Percentiles rank a stretch among this genome's conserved stretches.
Conservation (phyloP, 108 stramenopile species). For the Fragilariopsis cylindrus region DNA sequence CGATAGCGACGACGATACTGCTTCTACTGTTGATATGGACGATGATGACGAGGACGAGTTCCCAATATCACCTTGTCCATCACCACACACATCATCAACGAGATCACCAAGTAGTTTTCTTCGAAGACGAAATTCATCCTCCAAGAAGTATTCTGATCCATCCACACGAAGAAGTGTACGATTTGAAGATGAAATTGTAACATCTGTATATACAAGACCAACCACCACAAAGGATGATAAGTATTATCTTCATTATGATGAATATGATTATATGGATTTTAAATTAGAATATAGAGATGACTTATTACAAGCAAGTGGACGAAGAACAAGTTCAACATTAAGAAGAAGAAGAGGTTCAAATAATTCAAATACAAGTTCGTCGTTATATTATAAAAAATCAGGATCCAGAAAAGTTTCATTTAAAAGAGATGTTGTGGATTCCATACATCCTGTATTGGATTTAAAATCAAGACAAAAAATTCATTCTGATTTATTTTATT, state of each 20-base stretch:
- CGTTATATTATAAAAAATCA: background rate
- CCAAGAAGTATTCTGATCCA: background rate
- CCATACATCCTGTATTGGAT: slow-evolving; percentile 13
- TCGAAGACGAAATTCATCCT: background rate
- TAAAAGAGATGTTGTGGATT: slow-evolving; percentile 19
- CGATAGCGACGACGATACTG: slow-evolving; percentile 4
- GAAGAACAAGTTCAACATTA: no score
- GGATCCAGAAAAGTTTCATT: slow-evolving; percentile 26
- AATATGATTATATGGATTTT: slow-evolving; percentile 32
- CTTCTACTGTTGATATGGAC: slow-evolving; percentile 13
- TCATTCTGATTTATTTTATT: slow-evolving; percentile 15
- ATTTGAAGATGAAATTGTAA: slow-evolving; percentile 23
- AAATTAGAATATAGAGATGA: slow-evolving; percentile 25
- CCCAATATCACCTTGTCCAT: background rate
- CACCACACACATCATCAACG: no score
- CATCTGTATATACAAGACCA: slow-evolving; percentile 21
- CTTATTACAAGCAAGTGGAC: slow-evolving; percentile 10
- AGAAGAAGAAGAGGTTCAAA: background rate
- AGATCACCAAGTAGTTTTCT: no score
- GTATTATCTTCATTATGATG: slow-evolving; percentile 31
- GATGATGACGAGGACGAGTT: slow-evolving; percentile 14
- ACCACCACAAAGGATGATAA: slow-evolving; percentile 16
- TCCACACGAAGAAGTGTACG: slow-evolving; percentile 5
- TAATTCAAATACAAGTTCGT: background rate
- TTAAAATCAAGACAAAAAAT: background rate